Conservation (phyloP, 1,284 basidiomycete genomes). For the Erythrobasidium hasegawianum region DNA sequence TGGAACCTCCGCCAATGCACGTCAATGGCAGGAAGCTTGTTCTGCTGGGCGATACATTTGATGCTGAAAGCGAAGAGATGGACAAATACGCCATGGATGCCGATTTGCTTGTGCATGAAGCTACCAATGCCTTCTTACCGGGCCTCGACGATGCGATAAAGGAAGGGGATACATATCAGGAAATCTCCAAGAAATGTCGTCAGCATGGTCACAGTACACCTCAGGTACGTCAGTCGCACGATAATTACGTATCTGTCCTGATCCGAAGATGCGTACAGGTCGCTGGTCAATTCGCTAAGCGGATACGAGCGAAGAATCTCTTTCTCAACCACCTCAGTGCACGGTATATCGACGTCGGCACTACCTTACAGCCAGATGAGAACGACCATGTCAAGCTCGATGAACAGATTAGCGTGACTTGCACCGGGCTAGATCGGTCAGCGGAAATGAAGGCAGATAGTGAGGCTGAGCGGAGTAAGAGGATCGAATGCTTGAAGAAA, state of each 20-base stretch:
- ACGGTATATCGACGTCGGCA: constrained; percentile 48
- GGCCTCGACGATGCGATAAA: constrained; percentile 51
- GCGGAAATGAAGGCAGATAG: constrained; percentile 49
- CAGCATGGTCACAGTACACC: constrained; percentile 77
- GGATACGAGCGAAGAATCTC: constrained; percentile 62
- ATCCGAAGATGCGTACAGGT: constrained; percentile 50
- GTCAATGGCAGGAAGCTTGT: constrained; percentile 68
- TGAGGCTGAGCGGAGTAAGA: constrained; percentile 45
- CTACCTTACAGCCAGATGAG: constrained; percentile 12
- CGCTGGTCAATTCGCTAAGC: constrained; percentile 72
- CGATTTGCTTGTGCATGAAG: constrained; percentile 73
- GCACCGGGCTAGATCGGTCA: constrained; percentile 52
- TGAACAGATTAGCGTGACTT: constrained; percentile 44
- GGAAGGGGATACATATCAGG: constrained; percentile 49
- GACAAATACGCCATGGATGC: constrained; percentile 59
- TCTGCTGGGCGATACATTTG: constrained; percentile 72
- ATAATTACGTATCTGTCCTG: no score
- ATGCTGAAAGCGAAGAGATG: constrained; percentile 56
- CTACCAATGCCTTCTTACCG: constrained; percentile 75
- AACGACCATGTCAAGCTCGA: constrained; percentile 6
- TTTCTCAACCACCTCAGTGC: constrained; percentile 67
- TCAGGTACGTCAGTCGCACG: no score
- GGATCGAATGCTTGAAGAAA: constrained; percentile 57
- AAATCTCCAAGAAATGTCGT: constrained; percentile 59
- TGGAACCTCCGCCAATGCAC: constrained; percentile 63